Conservation (phyloP, 2,329 filamentous ascomycete genomes). For the Stemphylium beticola region DNA sequence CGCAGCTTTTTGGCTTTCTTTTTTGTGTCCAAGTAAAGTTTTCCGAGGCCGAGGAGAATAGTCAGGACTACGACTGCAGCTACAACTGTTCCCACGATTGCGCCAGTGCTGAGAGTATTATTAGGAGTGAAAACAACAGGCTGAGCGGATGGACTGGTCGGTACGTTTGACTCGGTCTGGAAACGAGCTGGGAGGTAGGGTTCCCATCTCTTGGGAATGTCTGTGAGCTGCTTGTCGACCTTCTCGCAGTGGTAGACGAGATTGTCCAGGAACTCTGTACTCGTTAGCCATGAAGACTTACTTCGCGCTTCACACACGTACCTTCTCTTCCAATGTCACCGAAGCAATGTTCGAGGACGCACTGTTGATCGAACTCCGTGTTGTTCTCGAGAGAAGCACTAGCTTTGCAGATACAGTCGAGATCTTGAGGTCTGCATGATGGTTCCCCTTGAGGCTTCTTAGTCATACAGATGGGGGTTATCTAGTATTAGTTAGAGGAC, state of each 20-base stretch:
- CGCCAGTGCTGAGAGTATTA: neutral
- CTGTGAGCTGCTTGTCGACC: neutral
- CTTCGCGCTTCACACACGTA: neutral
- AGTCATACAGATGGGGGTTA: constrained; percentile 17
- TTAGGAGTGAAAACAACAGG: neutral
- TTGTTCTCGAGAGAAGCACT: constrained; percentile 20
- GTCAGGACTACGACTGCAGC: neutral
- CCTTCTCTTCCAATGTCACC: constrained; percentile 15
- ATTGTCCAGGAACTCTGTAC: constrained; percentile 17
- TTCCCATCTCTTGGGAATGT: constrained; percentile 21
- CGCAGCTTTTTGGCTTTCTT: constrained; percentile 12
- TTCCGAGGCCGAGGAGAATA: constrained; percentile 3
- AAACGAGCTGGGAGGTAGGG: constrained; percentile 13
- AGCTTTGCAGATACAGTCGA: constrained; percentile 24
- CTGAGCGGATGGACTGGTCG: too few species aligned
- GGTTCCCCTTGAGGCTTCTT: constrained; percentile 1
- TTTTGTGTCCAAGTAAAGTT: constrained; percentile 9
- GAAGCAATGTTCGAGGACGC: constrained; percentile 19
- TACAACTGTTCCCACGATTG: constrained; percentile 1
- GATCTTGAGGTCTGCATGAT: constrained; percentile 11
- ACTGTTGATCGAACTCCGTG: constrained; percentile 18
- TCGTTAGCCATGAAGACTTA: neutral
- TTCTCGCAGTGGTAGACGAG: constrained; percentile 17
- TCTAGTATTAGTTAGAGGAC: constrained; percentile 1
- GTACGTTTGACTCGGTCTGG: neutral